Base-by-base conservation (phyloP, 345 rosid genomes). In the Eucalyptus microcorys region DNA sequence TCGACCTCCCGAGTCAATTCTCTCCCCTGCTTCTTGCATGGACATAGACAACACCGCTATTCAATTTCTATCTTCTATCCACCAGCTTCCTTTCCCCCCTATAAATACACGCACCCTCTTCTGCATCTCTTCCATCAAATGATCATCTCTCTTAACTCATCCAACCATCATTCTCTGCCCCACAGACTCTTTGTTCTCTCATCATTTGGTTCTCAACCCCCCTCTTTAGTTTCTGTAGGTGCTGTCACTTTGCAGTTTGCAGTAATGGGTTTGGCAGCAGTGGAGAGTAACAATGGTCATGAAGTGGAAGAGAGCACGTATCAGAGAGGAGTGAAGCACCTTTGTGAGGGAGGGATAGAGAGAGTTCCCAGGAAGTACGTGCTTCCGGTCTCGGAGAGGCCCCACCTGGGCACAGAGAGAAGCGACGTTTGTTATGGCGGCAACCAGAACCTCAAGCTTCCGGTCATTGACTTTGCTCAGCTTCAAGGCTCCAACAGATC, bases 271-370 rank as follows among this genome's bases (percentile, higher is more conserved):
- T 52, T 27, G 42, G 86, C 9, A 26, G 86, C 9, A 80, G 85
- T 85, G 68, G 88, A 66, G n/a, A 40, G 47, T 10, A 57, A 88
- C 19, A 27, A n/a, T 55, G n/a, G n/a, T 48, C 49, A 42, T 16
- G 90, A 83, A 52, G 50, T 24, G 43, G 37, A 37, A 22, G 91
- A 71, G 8, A 61, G 66, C 21, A 49, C n/a, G 87, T 90, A 88
- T 59, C 94, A 93, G 19, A 90, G 90, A 42, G 94, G 94, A 88
- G 94, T 93, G 86, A 88, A 42, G 53, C 87, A 86, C 71, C 90
- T 93, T 5, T 89, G 87, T 34, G 92, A 89, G 76, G 86, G 50
- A 45, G 94, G 92, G 10, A 83, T 92, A n/a, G 71, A 76, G 11
- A 91, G 81, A 64, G 66, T 93, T n/a, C 94, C 94, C 0, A 79